Evolutionary conservation across 805 yeast species (phyloP), one percentile per base, ranked within the genome.

Genomic region (Torulaspora franciscae): DNA sequence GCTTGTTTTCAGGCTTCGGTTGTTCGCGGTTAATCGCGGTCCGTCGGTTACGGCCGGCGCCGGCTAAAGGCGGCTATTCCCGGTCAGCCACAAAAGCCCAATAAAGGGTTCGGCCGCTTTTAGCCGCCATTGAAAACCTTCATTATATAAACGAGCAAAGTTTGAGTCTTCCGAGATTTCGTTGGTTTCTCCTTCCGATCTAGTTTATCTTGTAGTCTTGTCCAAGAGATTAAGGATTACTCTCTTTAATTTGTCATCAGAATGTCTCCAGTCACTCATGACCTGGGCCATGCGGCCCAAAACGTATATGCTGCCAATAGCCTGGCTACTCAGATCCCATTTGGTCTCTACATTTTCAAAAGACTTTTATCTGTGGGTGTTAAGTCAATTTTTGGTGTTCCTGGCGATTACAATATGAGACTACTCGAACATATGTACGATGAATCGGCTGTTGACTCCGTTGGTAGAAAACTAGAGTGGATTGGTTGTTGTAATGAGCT

Each of bases 401-500:
- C 91, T 1, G 93, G 91, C 26, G 90, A 84, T 56, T 84, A 80
- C 67, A 83, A 83, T 61, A 65, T 83, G 51, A 72, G 75, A 5
- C 67, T 86, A 19, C 67, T 86, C 55, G 95, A 86, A 61, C 79
- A 82, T 57, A 61, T 84, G 37, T 81, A 85, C 57, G 66, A 75
- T 7, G 58, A 68, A 34, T 41, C 44, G 10, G 26, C 51, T 10
- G 40, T 43, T 15, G 37, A 30, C 14, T 13, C 24, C 6, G 39
- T 37, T 3, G 33, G 38, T 14, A 30, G 32, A 14, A 32, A 19
- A 11, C 61, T 83, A 54, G 67, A 77, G 42, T 88, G 95, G 86
- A 72, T 85, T 38, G 95, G 95, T 19, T 79, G 80, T 48, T 86
- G 95, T 69, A 89, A 89, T 59, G 97, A 89, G 68, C 73, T 89